These are phyloP conservation scores for Xylariaceae sp. DNA, from an alignment of 2,329 filamentous ascomycete species.

Conservation along the genomic window DNA sequence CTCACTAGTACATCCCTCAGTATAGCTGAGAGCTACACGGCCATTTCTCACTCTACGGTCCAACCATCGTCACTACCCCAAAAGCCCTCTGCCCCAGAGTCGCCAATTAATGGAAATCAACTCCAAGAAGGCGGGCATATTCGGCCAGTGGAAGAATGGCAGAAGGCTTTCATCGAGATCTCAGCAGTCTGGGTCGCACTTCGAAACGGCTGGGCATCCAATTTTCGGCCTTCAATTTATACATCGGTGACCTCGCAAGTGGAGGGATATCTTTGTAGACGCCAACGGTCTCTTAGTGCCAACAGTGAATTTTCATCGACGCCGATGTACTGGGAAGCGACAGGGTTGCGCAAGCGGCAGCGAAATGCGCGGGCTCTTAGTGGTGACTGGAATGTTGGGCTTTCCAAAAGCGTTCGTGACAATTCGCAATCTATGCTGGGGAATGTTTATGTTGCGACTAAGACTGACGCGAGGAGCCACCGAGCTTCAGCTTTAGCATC, in stretches of 20 bases:
- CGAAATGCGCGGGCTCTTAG: slow-evolving; percentile 28
- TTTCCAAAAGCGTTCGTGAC: slow-evolving; percentile 19
- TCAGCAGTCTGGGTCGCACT: slow-evolving; percentile 51
- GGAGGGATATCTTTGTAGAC: slow-evolving; percentile 10
- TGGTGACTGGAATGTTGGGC: slow-evolving; percentile 29
- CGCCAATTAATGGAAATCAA: slow-evolving; percentile 16
- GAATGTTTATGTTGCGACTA: slow-evolving; percentile 1
- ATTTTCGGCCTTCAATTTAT: slow-evolving; percentile 32
- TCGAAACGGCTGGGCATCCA: slow-evolving; percentile 41
- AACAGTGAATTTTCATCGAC: slow-evolving; percentile 19
- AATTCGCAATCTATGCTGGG: slow-evolving; percentile 20
- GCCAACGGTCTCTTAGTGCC: slow-evolving; percentile 23
- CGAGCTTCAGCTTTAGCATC: slow-evolving; percentile 18
- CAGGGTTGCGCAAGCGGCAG: slow-evolving; percentile 12
- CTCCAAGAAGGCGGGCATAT: slow-evolving; percentile 32
- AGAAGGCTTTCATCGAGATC: slow-evolving; percentile 47
- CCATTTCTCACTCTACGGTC: slow-evolving; percentile 48
- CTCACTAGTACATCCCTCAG: slow-evolving; percentile 62
- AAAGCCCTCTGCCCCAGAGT: slow-evolving; percentile 23
- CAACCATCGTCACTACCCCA: slow-evolving; percentile 45
- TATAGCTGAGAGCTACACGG: slow-evolving; percentile 64
- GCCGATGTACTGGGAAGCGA: slow-evolving; percentile 6
- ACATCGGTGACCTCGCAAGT: slow-evolving; percentile 9
- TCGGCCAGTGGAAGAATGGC: slow-evolving; percentile 40
- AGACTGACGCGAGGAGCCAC: slow-evolving; percentile 5